These are phyloP conservation scores for Globisporangium cystogenes DNA, from an alignment of 352 stramenopile genomes.

Conservation along the genomic window DNA sequence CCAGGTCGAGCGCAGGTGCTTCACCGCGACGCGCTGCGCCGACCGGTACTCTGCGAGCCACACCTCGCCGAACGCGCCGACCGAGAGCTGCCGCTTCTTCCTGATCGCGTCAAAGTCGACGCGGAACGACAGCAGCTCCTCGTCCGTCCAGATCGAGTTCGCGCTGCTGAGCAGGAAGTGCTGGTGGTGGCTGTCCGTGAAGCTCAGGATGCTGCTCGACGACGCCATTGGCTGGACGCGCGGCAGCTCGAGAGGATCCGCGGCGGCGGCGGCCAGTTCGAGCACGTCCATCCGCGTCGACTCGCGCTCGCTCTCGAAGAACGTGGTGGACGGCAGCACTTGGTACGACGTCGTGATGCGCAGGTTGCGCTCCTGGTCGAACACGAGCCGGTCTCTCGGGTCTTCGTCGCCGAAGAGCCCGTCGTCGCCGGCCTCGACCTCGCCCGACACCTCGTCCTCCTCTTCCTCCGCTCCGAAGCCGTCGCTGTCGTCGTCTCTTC, in stretches of 20 bases:
- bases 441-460: neutral
- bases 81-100: constrained; percentile 25
- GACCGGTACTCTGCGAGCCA: constrained; percentile 44
- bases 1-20: constrained; percentile 27
- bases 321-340: constrained; percentile 5
- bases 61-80: constrained; percentile 38
- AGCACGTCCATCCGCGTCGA: neutral
- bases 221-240: neutral
- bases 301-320: constrained; percentile 1
- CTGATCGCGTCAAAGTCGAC: constrained; percentile 31
- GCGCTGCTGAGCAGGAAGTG: neutral
- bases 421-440: neutral
- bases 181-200: no score
- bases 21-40: constrained; percentile 34
- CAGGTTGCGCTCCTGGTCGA: constrained; percentile 5
- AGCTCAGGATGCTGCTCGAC: no score
- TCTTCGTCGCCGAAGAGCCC: neutral
- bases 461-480: no score
- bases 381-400: constrained; percentile 1
- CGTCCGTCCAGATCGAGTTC: constrained; percentile 50
- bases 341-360: constrained; percentile 8
- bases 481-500: no score
- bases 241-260: no score
- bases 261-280: no score
- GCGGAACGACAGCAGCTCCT: constrained; percentile 38